Evolutionary conservation across 148 eudicot species (phyloP).

Genomic region (Pharnaceum exiguum): DNA sequence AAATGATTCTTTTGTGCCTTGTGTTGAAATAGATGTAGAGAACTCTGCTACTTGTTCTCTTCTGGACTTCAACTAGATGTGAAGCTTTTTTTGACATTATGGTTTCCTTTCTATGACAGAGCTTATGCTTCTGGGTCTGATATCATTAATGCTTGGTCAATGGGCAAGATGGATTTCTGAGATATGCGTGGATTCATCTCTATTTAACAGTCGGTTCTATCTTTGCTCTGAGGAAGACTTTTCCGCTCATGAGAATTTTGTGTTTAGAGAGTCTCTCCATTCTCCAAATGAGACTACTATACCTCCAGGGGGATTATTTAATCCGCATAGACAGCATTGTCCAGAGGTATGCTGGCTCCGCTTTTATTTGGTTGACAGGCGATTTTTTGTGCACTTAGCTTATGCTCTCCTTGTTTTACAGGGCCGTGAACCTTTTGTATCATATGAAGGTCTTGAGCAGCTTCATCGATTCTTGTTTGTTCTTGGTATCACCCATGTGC

Average conservation of each 20-base stretch:
- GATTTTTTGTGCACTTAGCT: background rate
- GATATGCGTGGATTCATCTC: slow-evolving; percentile 88
- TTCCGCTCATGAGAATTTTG: slow-evolving; percentile 22
- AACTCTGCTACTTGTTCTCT: background rate
- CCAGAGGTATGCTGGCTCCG: slow-evolving; percentile 44
- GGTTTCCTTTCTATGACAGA: slow-evolving; percentile 34
- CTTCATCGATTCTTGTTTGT: slow-evolving; percentile 96
- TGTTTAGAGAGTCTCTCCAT: slow-evolving; percentile 23
- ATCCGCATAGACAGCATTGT: slow-evolving; percentile 44
- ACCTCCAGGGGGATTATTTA: slow-evolving; percentile 49
- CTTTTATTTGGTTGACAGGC: background rate
- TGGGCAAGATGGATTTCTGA: slow-evolving; percentile 86
- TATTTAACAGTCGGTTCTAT: slow-evolving; percentile 76
- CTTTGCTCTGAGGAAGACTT: slow-evolving; percentile 78
- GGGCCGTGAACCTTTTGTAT: slow-evolving; percentile 97
- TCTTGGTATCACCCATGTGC: slow-evolving; percentile 90
- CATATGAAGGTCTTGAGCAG: slow-evolving; percentile 94
- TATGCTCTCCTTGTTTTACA: slow-evolving; percentile 20
- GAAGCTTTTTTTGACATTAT: background rate
- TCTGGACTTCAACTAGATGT: background rate
- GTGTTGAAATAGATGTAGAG: too few relatives aligned
- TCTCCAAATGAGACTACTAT: slow-evolving; percentile 44
- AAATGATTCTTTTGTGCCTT: too few relatives aligned
- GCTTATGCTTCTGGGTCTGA: slow-evolving; percentile 93
- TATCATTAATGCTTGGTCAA: slow-evolving; percentile 89